Base-by-base conservation (phyloP, 2,329 filamentous ascomycete genomes). In the Colletotrichum scovillei region DNA sequence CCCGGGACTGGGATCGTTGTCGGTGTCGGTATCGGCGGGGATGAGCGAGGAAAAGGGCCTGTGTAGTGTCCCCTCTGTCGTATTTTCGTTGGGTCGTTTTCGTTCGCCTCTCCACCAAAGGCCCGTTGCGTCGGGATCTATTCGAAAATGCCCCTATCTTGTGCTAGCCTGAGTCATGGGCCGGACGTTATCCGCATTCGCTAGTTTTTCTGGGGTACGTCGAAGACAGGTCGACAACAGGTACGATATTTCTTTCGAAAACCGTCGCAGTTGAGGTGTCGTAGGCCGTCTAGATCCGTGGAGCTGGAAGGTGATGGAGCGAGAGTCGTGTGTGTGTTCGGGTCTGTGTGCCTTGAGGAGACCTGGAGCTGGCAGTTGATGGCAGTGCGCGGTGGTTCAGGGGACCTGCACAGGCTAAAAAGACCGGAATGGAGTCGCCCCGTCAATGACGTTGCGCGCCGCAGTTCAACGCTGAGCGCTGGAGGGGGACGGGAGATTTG, bases 381-480 rank as follows among this genome's bases (percentile, higher is more conserved):
- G 28, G 28, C 22, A 7, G 60, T 28, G 60, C 32, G 26, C 6
- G 42, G 46, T 49, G 46, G 22, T 57, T 73, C 70, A 65, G 67
- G 70, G 60, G 35, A 73, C 46, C 57, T 55, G 60, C 35, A 35
- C 60, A 73, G 56, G 70, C 70, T 65, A 70, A 70, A 49, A 73
- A 42, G 56, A 11, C 30, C 66, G 70, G 70, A 70, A 73, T 73
- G 70, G 56, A 73, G 67, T 73, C 67, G 67, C 70, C 67, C 70
- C 70, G 70, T 73, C 32, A 70, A 73, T 73, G 70, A 73, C 70
- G 70, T 73, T 73, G 60, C 19, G 42, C 42, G 66, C 59, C 26
- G 65, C 63, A 71, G 55, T 57, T 30, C 42, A 19, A 58, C 22
- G 46, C 35, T 69, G 58, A 24, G 55, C 63, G 26, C 16, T 22